phyloP scores from a whole-genome alignment of 192 early-diverging fungal species.

The Martensiomyces pterosporus region DNA sequence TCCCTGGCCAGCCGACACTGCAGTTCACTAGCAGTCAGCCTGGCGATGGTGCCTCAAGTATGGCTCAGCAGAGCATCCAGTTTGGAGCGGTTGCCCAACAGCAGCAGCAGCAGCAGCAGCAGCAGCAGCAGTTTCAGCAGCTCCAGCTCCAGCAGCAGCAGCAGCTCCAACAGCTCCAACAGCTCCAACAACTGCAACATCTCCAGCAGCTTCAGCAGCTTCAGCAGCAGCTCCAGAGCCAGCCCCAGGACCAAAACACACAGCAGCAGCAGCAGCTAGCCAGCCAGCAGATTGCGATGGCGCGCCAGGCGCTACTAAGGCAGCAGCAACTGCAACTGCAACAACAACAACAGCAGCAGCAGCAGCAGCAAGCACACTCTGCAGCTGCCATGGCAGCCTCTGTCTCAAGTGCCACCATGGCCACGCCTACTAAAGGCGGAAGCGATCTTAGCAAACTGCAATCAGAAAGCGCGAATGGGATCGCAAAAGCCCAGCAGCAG shows the following conservation, averaged over 20 bases:
- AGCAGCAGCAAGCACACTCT: conserved; percentile 19
- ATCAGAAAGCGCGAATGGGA: neutral
- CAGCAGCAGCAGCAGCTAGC: conserved; percentile 14
- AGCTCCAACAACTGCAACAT: conserved; percentile 5
- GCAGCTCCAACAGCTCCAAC: conserved; percentile 15
- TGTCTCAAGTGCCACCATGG: conserved; percentile 5
- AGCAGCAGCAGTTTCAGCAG: conserved; percentile 8
- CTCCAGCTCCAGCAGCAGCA: conserved; percentile 9
- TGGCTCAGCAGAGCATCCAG: conserved; percentile 26
- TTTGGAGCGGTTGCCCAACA: too few relatives aligned
- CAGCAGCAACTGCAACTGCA: conserved; percentile 26
- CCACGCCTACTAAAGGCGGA: neutral
- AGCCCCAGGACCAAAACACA: conserved; percentile 14
- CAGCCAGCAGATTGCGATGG: conserved; percentile 28
- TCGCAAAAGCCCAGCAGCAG: neutral
- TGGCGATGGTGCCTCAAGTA: conserved; percentile 9
- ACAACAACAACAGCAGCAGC: conserved; percentile 32
- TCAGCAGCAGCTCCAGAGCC: conserved; percentile 22
- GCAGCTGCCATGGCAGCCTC: too few relatives aligned
- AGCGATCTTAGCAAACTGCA: too few relatives aligned
- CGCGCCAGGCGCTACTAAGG: conserved; percentile 21
- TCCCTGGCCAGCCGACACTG: conserved; percentile 28
- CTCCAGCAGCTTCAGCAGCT: conserved; percentile 19
- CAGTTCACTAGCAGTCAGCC: conserved; percentile 20
- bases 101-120: neutral